Base-by-base conservation (phyloP, 2,329 filamentous ascomycete species). In the Xylariales sp. region DNA sequence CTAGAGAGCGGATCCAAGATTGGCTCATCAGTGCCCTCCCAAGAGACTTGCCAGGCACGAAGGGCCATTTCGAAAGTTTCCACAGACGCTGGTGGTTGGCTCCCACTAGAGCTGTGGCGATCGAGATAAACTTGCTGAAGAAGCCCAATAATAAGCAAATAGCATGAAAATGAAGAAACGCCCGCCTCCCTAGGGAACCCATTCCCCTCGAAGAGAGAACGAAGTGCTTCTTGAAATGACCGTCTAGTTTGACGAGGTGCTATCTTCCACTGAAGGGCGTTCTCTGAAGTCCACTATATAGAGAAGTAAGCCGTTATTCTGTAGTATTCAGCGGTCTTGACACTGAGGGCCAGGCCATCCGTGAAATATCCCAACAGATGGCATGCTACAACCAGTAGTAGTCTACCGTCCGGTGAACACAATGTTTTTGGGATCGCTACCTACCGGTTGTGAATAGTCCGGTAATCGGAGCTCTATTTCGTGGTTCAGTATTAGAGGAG, bases 381-480 rank as follows among this genome's bases (percentile, higher is more conserved):
- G 43, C 16, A 34, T 43, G 52, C 14, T 3, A 43, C 16, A 41
- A 18, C 5, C 32, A 32, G 7, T 0, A 36, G 14, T 10, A 23
- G 16, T 12, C 18, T n/a, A 7, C 1, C 8, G n/a, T 18, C 23
- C n/a, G 5, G 34, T 23, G 1, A 34, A 18, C n/a, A 39, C 7
- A 23, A 50, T n/a, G 10, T 12, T 23, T 23, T 34, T 50, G n/a
- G 45, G 28, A 36, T 34, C 7, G 48, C 10, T 32, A 30, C 63
- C 23, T 55, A 65, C 63, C 23, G 43, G 5, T 49, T 65, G 45
- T 14, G 83, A 83, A 53, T 82, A 83, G 68, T 83, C 85, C 0
- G 87, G 87, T 70, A 89, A 82, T 58, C 82, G 82, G 69, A 88
- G 75, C 59, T 83, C 83, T 58, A 89, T 75, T 75, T 89, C 85